phyloP scores from a whole-genome alignment of 345 rosid species.

The Chamaenerion angustifolium region DNA sequence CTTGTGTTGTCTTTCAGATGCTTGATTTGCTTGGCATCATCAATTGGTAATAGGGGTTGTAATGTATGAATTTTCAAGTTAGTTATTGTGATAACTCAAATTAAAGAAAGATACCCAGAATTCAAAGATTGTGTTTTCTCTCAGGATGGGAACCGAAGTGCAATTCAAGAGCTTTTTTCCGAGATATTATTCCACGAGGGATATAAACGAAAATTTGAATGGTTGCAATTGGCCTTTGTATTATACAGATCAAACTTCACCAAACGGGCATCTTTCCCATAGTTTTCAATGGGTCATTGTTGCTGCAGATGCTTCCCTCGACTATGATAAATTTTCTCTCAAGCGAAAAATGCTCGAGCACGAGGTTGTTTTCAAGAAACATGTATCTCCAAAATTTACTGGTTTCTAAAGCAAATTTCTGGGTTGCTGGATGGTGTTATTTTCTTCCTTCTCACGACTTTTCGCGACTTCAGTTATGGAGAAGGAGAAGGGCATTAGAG shows the following conservation, averaged over 20 bases:
- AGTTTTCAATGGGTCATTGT: conserved; percentile 27
- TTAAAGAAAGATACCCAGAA: too few relatives aligned
- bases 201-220: conserved; percentile 51
- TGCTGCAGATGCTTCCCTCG: conserved; percentile 30
- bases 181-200: conserved; percentile 51
- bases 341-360: conserved; percentile 77
- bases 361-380: conserved; percentile 65
- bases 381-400: conserved; percentile 26
- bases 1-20: too few relatives aligned
- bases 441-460: too few relatives aligned
- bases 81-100: too few relatives aligned
- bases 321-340: conserved; percentile 40
- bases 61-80: too few relatives aligned
- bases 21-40: too few relatives aligned
- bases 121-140: conserved; percentile 5
- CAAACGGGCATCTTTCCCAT: conserved; percentile 36
- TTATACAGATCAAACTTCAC: conserved; percentile 30
- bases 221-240: conserved; percentile 46
- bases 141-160: conserved; percentile 65
- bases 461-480: too few relatives aligned
- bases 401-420: background rate
- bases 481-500: too few relatives aligned
- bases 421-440: conserved; percentile 4
- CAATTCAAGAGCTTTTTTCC: conserved; percentile 59
- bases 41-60: too few relatives aligned